Evolutionary conservation across 495 filamentous ascomycete genomes (phyloP).

Genomic region (Trichoderma reesei): DNA sequence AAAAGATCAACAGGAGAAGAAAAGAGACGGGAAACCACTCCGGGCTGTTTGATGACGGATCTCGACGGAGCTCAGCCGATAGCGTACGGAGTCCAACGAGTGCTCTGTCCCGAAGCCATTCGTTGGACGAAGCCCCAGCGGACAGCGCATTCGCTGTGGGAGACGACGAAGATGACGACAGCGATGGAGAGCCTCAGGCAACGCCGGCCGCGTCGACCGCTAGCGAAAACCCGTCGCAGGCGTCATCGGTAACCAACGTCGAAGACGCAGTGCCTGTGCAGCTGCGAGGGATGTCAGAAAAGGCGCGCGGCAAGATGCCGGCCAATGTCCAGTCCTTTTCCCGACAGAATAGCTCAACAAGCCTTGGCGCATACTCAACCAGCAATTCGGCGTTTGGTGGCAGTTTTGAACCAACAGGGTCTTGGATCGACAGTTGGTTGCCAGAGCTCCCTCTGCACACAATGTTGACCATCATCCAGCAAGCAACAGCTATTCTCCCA

Average conservation of each 20-base stretch:
- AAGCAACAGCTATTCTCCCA: conserved; percentile 41
- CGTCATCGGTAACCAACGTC: conserved; percentile 59
- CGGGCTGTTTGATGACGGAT: conserved; percentile 35
- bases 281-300: conserved; percentile 94
- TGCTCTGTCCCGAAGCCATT: conserved; percentile 44
- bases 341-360: conserved; percentile 83
- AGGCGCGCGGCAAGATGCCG: conserved; percentile 95
- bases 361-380: conserved; percentile 57
- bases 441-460: conserved; percentile 87
- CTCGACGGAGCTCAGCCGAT: conserved; percentile 57
- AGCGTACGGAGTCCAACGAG: conserved; percentile 56
- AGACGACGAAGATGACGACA: conserved; percentile 67
- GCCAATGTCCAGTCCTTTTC: conserved; percentile 75
- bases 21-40: conserved; percentile 53
- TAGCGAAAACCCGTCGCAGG: conserved; percentile 58
- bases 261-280: conserved; percentile 84
- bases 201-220: conserved; percentile 65
- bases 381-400: conserved; percentile 39
- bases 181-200: conserved; percentile 52
- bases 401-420: conserved; percentile 66
- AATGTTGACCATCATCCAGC: conserved; percentile 67
- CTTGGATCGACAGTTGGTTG: conserved; percentile 90
- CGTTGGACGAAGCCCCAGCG: conserved; percentile 72
- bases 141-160: conserved; percentile 77
- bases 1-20: conserved; percentile 60